phyloP scores from a whole-genome alignment of 495 filamentous ascomycete genomes.

The Neurospora terricola region DNA sequence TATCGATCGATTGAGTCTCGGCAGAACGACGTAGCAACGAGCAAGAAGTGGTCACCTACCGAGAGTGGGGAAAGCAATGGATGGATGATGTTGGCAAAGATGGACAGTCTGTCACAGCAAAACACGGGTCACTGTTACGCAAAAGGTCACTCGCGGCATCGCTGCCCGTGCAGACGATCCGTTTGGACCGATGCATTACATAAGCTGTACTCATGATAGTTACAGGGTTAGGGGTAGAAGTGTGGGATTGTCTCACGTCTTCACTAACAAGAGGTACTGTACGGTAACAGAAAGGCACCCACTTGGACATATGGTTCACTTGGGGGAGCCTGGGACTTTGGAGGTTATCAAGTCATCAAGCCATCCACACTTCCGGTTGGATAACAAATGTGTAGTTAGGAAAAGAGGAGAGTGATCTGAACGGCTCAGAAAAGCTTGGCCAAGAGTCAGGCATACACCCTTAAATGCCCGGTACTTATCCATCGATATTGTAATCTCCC shows the following conservation, averaged over 20 bases:
- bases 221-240: background rate
- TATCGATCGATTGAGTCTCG: background rate
- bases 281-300: background rate
- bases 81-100: background rate
- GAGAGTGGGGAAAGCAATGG: background rate
- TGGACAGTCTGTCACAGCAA: background rate
- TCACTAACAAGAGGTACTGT: background rate
- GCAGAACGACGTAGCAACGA: conserved; percentile 2
- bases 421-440: background rate
- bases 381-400: background rate
- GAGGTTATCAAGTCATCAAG: background rate
- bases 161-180: background rate
- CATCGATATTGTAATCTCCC: background rate
- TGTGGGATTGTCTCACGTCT: background rate
- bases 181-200: background rate
- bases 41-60: conserved; percentile 9
- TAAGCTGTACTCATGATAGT: background rate
- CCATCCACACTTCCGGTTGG: background rate
- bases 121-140: background rate
- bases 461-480: background rate
- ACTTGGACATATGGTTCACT: background rate
- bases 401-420: background rate
- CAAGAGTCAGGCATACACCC: background rate
- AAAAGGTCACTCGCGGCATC: background rate
- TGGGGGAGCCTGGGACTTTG: background rate